A percentile compares a stretch with the other conserved stretches of the same genome.
These are phyloP conservation scores for Groenewaldozyma auringiensis DNA, from an alignment of 1,139 yeast genomes.

Conservation along the genomic window DNA sequence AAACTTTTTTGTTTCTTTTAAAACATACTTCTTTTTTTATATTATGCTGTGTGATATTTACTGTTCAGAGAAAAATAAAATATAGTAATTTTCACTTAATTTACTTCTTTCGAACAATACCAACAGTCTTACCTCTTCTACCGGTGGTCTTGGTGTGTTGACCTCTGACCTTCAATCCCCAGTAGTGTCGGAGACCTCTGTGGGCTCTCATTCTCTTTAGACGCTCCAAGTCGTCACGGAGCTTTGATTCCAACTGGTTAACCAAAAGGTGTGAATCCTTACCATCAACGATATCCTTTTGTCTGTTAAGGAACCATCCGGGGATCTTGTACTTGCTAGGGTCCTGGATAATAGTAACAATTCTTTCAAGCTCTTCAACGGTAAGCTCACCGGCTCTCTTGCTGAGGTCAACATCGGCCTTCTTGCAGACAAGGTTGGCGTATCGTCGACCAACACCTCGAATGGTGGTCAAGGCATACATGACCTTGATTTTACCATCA, in stretches of 20 bases:
- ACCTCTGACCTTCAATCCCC: slow-evolving; percentile 94
- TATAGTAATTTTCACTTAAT: neutral
- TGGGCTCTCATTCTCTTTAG: slow-evolving; percentile 99
- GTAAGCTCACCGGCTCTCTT: slow-evolving; percentile 99
- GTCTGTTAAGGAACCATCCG: slow-evolving; percentile 99
- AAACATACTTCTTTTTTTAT: no score
- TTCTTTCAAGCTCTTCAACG: slow-evolving; percentile 99
- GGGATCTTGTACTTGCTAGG: slow-evolving; percentile 99
- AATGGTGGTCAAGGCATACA: slow-evolving; percentile 99
- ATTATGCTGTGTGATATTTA: neutral
- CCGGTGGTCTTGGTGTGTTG: slow-evolving; percentile 99
- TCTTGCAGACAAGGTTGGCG: slow-evolving; percentile 99
- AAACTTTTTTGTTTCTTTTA: no score
- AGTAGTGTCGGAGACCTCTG: slow-evolving; percentile 99
- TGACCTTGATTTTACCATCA: slow-evolving; percentile 99
- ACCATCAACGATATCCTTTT: slow-evolving; percentile 97
- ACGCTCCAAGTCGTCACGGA: slow-evolving; percentile 99
- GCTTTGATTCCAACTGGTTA: slow-evolving; percentile 97
- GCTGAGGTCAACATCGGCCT: slow-evolving; percentile 97
- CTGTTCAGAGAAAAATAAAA: neutral
- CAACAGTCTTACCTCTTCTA: slow-evolving; percentile 67
- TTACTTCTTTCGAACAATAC: slow-evolving; percentile 35
- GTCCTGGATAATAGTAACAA: slow-evolving; percentile 99
- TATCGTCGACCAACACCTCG: slow-evolving; percentile 99
- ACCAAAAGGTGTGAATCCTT: slow-evolving; percentile 99